A percentile compares a stretch with the other conserved stretches of the same genome.
These are phyloP conservation scores for Oenanthe sinensis DNA, from an alignment of 129 eudicot genomes.

Conservation along the genomic window DNA sequence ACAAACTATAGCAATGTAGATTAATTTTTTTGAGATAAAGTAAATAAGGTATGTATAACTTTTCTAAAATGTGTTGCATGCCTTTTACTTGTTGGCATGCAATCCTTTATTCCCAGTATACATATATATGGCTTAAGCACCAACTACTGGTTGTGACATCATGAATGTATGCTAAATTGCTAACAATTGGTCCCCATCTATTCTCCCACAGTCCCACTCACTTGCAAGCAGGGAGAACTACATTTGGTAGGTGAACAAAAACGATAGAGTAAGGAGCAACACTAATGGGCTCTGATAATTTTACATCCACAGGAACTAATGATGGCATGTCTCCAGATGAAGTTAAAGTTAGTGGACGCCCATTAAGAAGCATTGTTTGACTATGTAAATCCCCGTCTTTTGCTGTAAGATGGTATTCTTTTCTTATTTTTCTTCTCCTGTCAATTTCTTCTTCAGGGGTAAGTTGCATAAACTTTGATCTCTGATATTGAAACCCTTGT, in stretches of 20 bases:
- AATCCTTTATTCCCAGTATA: neutral
- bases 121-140: neutral
- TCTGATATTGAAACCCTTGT: conserved; percentile 31
- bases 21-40: neutral
- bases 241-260: conserved; percentile 53
- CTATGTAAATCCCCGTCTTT: conserved; percentile 67
- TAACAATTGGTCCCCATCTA: conserved; percentile 30
- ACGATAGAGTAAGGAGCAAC: conserved; percentile 66
- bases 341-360: conserved; percentile 38
- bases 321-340: conserved; percentile 54
- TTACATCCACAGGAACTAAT: conserved; percentile 37
- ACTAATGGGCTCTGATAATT: conserved; percentile 48
- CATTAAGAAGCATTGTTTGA: conserved; percentile 62
- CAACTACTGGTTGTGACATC: neutral
- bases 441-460: neutral
- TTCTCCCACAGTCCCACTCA: neutral
- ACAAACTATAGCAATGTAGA: conserved; percentile 18
- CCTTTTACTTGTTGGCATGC: neutral
- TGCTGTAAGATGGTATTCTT: conserved; percentile 84
- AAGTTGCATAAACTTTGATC: conserved; percentile 19
- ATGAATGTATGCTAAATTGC: conserved; percentile 9
- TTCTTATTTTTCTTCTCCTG: conserved; percentile 23
- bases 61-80: neutral
- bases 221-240: conserved; percentile 48
- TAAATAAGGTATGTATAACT: neutral